Conservation (phyloP, 257 asterid species). For the Plantago elongata region DNA sequence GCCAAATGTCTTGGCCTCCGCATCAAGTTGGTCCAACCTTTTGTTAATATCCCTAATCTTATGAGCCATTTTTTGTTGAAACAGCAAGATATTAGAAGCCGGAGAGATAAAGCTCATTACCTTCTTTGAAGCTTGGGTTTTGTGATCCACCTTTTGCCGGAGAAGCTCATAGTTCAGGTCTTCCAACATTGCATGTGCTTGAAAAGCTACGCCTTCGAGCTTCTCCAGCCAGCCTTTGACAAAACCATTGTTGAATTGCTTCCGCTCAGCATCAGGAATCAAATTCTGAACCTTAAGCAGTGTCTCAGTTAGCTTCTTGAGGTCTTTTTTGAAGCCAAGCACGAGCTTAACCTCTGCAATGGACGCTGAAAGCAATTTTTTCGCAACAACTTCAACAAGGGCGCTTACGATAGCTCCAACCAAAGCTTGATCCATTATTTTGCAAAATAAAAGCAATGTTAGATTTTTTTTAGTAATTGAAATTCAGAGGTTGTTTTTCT, state of each 20-base stretch:
- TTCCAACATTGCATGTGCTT: slow-evolving; percentile 25
- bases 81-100: not conserved
- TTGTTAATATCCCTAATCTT: slow-evolving; percentile 14
- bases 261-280: slow-evolving; percentile 14
- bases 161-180: slow-evolving; percentile 19
- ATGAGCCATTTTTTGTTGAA: slow-evolving; percentile 12
- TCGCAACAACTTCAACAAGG: not conserved
- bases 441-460: not conserved
- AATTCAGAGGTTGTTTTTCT: too few relatives aligned
- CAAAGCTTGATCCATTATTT: not conserved
- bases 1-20: slow-evolving; percentile 3
- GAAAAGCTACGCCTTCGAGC: slow-evolving; percentile 19
- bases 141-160: not conserved
- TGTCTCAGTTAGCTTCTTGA: not conserved
- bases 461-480: too few relatives aligned
- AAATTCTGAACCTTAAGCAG: slow-evolving; percentile 11
- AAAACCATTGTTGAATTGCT: not conserved
- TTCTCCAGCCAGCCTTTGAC: slow-evolving; percentile 19
- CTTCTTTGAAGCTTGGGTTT: not conserved
- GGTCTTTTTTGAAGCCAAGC: not conserved
- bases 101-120: not conserved
- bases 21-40: slow-evolving; percentile 1
- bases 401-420: not conserved
- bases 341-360: not conserved
- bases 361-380: slow-evolving; percentile 1